Evolutionary conservation across 2,329 filamentous ascomycete genomes (phyloP), one percentile per base, ranked within the genome.

Genomic region (Triangularia verruculosa): DNA sequence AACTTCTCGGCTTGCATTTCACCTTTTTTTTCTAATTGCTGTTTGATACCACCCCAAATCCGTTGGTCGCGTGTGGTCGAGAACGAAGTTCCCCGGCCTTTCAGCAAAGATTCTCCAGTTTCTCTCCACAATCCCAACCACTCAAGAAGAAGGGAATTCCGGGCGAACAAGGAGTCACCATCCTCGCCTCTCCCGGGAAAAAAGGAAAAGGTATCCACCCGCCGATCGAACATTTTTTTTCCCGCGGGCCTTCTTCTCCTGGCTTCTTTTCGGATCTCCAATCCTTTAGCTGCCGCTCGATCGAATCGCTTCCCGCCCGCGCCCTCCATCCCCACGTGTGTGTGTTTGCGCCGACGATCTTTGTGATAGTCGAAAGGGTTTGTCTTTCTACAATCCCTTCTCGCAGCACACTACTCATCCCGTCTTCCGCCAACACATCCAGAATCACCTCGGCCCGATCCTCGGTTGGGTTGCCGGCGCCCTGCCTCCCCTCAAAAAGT

Each of bases 81-180:
- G 12, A 24, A 54, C 22, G 17, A 7, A 27, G 22, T 54, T 28
- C 22, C 51, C 25, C 51, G 24, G 39, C 39, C 27, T 54, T 54
- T 20, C 51, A 28, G 22, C 25, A 12, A 28, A 47, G n/a, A 47
- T 47, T 28, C 51, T 28, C 51, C 20, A 28, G 51, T 54, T 24
- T 54, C 25, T 54, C 51, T 54, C 51, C 51, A 47, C 39, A 47
- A 47, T 20, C 39, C 39, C 39, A 47, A 47, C 39, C 39, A 47
- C 39, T 47, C 39, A 47, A 17, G 39, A 47, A n/a, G 12, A 12
- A 5, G 3, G 25, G 15, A 12, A 54, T 27, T 28, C 51, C 51
- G n/a, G n/a, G n/a, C 39, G 39, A 28, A 54, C 51, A 54, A 54
- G 51, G 51, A 54, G 51, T 54, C 51, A 54, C 24, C 51, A 54